phyloP scores from a whole-genome alignment of 2,329 filamentous ascomycete genomes.

The Fusarium metavorans region DNA sequence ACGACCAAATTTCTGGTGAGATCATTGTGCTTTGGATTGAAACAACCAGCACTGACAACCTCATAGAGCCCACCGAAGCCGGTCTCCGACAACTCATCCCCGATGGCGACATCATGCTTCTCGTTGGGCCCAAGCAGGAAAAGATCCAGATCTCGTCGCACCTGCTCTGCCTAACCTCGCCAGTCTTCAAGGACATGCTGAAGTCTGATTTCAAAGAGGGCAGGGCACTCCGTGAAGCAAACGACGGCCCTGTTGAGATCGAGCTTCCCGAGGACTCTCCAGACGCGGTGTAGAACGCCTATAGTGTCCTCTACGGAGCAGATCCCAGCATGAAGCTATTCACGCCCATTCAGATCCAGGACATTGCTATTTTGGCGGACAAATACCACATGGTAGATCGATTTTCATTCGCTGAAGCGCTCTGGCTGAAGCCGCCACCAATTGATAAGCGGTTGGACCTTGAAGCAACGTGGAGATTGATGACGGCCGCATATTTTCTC shows the following conservation, averaged over 20 bases:
- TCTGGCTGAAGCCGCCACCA: background rate
- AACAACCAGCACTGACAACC: background rate
- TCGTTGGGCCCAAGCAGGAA: background rate
- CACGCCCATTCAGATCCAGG: background rate
- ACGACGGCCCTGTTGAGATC: background rate
- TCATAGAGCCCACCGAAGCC: background rate
- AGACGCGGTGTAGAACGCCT: background rate
- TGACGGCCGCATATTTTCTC: background rate
- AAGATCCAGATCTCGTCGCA: background rate
- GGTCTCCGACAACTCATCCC: background rate
- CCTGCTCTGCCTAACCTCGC: background rate
- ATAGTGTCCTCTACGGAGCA: background rate
- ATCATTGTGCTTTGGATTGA: background rate
- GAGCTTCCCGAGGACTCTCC: background rate
- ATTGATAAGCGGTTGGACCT: too few relatives aligned
- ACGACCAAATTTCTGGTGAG: background rate
- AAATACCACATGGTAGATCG: background rate
- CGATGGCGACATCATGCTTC: slow-evolving; percentile 1
- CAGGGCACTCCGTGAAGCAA: background rate
- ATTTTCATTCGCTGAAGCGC: background rate
- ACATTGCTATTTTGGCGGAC: background rate
- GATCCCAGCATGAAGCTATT: background rate
- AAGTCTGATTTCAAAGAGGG: slow-evolving; percentile 10
- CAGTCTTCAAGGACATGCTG: slow-evolving; percentile 9
- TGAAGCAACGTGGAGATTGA: background rate